Conservation (phyloP, 164 flowering plant species). For the Aristolochia californica region DNA sequence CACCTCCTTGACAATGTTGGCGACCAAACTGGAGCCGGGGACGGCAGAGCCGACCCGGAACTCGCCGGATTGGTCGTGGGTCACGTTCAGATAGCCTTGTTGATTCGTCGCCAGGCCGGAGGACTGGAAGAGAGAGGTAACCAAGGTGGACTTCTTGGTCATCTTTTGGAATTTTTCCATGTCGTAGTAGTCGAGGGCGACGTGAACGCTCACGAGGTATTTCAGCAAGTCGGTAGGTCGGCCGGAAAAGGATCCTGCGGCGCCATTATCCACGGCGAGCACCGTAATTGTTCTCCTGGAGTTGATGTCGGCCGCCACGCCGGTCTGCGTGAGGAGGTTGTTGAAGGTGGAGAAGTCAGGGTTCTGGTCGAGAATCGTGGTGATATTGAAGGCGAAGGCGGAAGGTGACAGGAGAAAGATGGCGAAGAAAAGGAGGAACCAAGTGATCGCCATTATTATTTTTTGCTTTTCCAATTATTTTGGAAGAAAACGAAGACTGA, state of each 20-base stretch:
- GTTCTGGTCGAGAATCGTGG: constrained; percentile 31
- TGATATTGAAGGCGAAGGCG: constrained; percentile 48
- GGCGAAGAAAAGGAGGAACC: constrained; percentile 2
- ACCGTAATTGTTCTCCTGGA: constrained; percentile 50
- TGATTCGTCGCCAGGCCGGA: constrained; percentile 26
- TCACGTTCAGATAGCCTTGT: constrained; percentile 46
- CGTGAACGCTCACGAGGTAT: constrained; percentile 39
- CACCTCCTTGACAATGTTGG: constrained; percentile 27
- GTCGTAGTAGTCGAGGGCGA: constrained; percentile 60
- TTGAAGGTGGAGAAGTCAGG: constrained; percentile 47
- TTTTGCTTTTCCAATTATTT: neutral
- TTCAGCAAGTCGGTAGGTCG: constrained; percentile 19
- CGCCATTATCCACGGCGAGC: constrained; percentile 38
- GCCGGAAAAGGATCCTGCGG: constrained; percentile 8
- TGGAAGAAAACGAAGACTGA: neutral
- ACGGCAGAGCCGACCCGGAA: constrained; percentile 43
- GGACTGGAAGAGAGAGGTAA: constrained; percentile 55
- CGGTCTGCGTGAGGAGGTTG: constrained; percentile 34
- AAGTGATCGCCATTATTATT: neutral
- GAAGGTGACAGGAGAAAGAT: constrained; percentile 19
- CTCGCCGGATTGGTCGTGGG: constrained; percentile 12
- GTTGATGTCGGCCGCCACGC: constrained; percentile 35
- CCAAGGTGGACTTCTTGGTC: constrained; percentile 15
- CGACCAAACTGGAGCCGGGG: constrained; percentile 20
- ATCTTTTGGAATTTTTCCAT: constrained; percentile 23